Evolutionary conservation across 176 grass and related monocot species (phyloP), one percentile per base, ranked within the genome.

Genomic region (Calamus simplicifolius): DNA sequence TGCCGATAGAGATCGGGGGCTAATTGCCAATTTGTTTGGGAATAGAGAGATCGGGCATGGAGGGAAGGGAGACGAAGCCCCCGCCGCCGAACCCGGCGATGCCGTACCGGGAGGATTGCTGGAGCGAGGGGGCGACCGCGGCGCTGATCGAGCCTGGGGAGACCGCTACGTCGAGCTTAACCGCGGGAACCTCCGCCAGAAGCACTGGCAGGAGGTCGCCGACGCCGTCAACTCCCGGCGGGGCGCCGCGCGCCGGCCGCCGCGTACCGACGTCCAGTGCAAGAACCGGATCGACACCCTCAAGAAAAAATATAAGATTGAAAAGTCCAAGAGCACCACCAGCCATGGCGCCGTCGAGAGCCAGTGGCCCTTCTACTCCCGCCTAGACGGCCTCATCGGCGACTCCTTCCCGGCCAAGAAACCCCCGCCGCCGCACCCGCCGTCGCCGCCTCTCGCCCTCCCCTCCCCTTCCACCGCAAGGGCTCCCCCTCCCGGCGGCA

Each of bases 271-370:
- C 61, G 83, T 74, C 23, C 84, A 87, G 79, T 87, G 84, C 57
- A 78, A 87, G 70, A 87, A 82, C 53, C 84, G 84, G 35, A 51
- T 82, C 51, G 84, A 82, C 28, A 81, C 77, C 56, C 74, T 81
- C 28, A 87, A 87, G 79, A 87, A 87, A 78, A 75, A 75, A 13
- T 79, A 78, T 69, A 63, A 59, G 84, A 72, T 57, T 3, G 75
- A 82, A 25, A 48, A 71, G 61, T 23, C 51, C 43, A 62, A 66
- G 66, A 49, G 26, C 31, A 18, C 38, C 19, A 35, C 1, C 16
- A 17, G 58, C 29, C 21, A 43, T 43, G 19, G 18, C 60, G 35
- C 35, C 18, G 60, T 18, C 60, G 35, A 18, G 4, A 16, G 4
- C 10, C 18, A 6, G 51, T 87, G 66, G 23, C 35, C 35, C 10